Percentiles rank a stretch among this genome's conserved stretches.
Conservation (phyloP, 257 asterid species). For the Plantago major region DNA sequence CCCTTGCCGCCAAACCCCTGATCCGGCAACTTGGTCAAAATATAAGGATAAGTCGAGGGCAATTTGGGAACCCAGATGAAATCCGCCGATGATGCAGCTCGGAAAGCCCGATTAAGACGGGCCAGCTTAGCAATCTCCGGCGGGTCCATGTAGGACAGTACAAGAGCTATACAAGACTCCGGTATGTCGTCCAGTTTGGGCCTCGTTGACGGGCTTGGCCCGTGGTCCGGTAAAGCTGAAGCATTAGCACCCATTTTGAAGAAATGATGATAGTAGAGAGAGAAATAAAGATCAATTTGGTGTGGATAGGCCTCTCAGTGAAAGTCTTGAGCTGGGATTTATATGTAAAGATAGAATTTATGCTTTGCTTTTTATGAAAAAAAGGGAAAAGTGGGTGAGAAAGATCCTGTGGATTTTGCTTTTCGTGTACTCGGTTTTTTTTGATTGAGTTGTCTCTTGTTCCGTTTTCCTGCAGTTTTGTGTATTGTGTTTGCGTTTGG, state of each 20-base stretch:
- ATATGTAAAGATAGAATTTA: no score
- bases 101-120: conserved; percentile 50
- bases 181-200: conserved; percentile 72
- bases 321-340: no score
- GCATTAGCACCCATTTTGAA: conserved; percentile 56
- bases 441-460: no score
- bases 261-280: neutral
- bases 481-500: neutral
- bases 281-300: neutral
- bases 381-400: neutral
- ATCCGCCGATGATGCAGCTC: conserved; percentile 80
- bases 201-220: conserved; percentile 18
- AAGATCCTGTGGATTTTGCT: neutral
- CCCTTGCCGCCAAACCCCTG: conserved; percentile 21
- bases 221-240: conserved; percentile 37
- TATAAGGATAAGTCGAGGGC: conserved; percentile 50
- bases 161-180: conserved; percentile 68
- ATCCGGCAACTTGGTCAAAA: conserved; percentile 40
- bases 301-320: neutral
- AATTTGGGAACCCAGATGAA: conserved; percentile 73
- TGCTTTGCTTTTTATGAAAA: neutral
- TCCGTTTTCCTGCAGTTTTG: no score
- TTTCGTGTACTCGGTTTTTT: no score
- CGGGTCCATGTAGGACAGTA: conserved; percentile 64
- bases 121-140: conserved; percentile 77